These are phyloP conservation scores for Taphrina pruni DNA, from an alignment of 1,139 yeast species.

Conservation along the genomic window DNA sequence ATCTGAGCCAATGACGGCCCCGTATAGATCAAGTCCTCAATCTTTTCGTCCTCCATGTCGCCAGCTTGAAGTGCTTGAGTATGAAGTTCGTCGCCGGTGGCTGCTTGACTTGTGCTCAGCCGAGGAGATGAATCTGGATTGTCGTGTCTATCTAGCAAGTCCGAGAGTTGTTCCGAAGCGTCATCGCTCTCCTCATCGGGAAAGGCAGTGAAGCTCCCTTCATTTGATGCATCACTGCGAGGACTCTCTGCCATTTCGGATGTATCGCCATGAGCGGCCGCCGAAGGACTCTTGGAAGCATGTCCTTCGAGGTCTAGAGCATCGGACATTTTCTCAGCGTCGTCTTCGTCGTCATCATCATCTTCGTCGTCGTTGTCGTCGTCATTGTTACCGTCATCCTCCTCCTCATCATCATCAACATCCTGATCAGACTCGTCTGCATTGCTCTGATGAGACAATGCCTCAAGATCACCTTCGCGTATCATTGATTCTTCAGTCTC, in stretches of 20 bases:
- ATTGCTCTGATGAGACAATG: neutral
- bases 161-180: constrained; percentile 4
- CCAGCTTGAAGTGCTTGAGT: neutral
- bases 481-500: neutral
- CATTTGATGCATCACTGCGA: neutral
- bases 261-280: neutral
- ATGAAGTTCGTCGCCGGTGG: neutral
- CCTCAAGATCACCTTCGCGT: neutral
- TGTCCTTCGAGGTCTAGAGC: too few relatives aligned
- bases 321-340: too few relatives aligned
- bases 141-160: constrained; percentile 8
- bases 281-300: too few relatives aligned
- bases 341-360: too few relatives aligned
- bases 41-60: neutral
- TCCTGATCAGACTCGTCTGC: neutral
- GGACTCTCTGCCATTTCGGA: neutral
- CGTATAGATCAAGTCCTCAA: neutral
- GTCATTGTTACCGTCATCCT: too few relatives aligned
- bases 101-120: neutral
- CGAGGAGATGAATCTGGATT: neutral
- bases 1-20: constrained; percentile 6
- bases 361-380: neutral
- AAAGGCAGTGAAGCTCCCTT: constrained; percentile 1
- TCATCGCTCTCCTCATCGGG: neutral
- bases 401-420: neutral